Conservation (phyloP, 306 rosid genomes). For the Glycine latifolia region DNA sequence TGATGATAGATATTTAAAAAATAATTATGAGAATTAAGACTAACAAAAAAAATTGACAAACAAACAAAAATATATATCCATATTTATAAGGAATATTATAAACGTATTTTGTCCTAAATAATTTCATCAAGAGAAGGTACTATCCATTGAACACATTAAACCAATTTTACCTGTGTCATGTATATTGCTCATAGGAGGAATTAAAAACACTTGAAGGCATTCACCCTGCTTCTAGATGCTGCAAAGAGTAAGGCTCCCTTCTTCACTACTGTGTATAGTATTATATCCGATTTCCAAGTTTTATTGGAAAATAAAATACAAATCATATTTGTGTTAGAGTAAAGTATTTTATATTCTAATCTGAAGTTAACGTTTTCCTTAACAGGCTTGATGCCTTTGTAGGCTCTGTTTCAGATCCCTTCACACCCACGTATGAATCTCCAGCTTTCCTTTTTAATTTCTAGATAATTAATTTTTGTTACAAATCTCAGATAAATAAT, state of each 20-base stretch:
- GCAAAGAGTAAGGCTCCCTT: slow-evolving; percentile 52
- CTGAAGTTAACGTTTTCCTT: neutral
- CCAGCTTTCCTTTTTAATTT: neutral
- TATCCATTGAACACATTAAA: too few relatives aligned
- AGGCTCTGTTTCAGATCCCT: slow-evolving; percentile 54
- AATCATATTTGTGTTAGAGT: neutral
- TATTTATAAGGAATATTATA: too few relatives aligned
- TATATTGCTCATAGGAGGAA: slow-evolving; percentile 49
- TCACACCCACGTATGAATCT: slow-evolving; percentile 52
- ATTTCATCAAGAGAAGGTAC: too few relatives aligned
- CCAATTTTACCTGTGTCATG: neutral
- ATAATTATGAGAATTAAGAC: too few relatives aligned
- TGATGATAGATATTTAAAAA: too few relatives aligned
- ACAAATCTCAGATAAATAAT: neutral
- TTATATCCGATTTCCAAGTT: neutral
- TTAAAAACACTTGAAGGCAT: slow-evolving; percentile 56
- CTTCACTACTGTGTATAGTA: neutral
- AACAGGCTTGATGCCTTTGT: slow-evolving; percentile 54
- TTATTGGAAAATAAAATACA: neutral
- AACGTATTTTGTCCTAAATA: too few relatives aligned
- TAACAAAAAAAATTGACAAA: too few relatives aligned
- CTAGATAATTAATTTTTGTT: neutral
- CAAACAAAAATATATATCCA: too few relatives aligned
- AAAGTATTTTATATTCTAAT: slow-evolving; percentile 7
- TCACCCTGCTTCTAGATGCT: slow-evolving; percentile 58